Evolutionary conservation across 1,139 yeast genomes (phyloP).

Genomic region (Pichia cactophila): DNA sequence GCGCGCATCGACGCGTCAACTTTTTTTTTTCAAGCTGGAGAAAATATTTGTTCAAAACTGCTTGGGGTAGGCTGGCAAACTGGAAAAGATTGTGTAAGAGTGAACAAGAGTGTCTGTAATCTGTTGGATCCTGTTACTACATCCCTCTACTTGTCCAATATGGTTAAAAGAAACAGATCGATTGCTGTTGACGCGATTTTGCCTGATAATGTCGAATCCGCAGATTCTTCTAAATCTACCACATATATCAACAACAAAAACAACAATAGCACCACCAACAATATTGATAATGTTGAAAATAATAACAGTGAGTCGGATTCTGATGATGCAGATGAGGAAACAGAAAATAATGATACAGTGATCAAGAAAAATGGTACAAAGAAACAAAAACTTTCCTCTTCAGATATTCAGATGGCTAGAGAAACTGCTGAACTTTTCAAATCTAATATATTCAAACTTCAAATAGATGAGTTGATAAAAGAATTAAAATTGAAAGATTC

Average conservation of each 20-base stretch:
- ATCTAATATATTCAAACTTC: conserved; percentile 87
- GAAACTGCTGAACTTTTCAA: conserved; percentile 92
- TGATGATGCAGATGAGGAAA: not conserved
- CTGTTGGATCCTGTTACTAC: no score
- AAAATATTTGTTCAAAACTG: not conserved
- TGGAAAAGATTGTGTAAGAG: not conserved
- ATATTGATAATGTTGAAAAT: not conserved
- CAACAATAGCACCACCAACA: not conserved
- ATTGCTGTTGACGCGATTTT: not conserved
- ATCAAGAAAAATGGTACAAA: conserved; percentile 7
- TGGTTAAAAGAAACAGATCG: not conserved
- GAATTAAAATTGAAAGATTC: conserved; percentile 71
- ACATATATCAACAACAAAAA: not conserved
- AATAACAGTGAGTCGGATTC: not conserved
- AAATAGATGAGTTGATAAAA: conserved; percentile 80
- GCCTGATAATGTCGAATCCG: not conserved
- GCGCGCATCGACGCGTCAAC: not conserved
- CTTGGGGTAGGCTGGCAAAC: not conserved
- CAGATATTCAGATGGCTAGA: conserved; percentile 83
- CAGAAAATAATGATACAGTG: conserved; percentile 3
- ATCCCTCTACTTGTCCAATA: not conserved
- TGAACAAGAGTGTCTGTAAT: not conserved
- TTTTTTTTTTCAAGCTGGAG: not conserved
- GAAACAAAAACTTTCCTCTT: conserved; percentile 43
- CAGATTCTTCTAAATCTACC: not conserved